These are phyloP conservation scores for Erysimum cheiri DNA, from an alignment of 441 rosid genomes.

Conservation along the genomic window DNA sequence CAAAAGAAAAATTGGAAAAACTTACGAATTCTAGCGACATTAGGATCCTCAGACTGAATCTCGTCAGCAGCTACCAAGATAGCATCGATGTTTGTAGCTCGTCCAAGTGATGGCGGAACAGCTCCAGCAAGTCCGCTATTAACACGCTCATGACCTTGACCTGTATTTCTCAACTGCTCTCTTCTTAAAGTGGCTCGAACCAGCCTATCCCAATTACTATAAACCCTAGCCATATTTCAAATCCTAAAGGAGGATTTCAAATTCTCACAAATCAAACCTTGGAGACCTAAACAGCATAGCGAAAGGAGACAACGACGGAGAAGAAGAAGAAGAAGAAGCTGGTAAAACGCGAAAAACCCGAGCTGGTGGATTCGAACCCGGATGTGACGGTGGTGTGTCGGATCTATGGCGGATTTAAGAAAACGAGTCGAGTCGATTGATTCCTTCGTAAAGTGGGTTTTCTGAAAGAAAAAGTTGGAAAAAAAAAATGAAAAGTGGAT, in stretches of 20 bases:
- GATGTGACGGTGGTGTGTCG: conserved; percentile 34
- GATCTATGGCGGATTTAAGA: conserved; percentile 47
- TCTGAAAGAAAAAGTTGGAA: background rate
- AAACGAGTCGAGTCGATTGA: conserved; percentile 29
- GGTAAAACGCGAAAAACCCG: conserved; percentile 8
- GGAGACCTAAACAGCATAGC: conserved; percentile 40
- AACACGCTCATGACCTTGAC: conserved; percentile 64
- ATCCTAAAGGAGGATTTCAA: conserved; percentile 35
- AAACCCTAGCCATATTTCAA: conserved; percentile 68
- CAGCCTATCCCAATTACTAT: conserved; percentile 81
- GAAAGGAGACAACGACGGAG: background rate
- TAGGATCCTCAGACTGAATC: conserved; percentile 84
- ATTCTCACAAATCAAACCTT: conserved; percentile 24
- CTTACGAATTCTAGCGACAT: conserved; percentile 86
- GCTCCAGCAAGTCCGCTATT: conserved; percentile 87
- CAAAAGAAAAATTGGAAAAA: background rate
- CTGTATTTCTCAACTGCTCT: conserved; percentile 70
- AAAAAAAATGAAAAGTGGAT: background rate
- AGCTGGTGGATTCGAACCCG: conserved; percentile 41
- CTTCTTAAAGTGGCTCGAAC: conserved; percentile 86
- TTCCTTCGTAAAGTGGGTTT: conserved; percentile 43
- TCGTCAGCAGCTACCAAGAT: conserved; percentile 96
- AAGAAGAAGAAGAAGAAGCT: background rate
- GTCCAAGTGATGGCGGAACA: conserved; percentile 90
- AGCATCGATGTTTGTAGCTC: conserved; percentile 84